Evolutionary conservation across 768 basidiomycete genomes (phyloP), one percentile per base, ranked within the genome.

Genomic region (Lyophyllum atratum): DNA sequence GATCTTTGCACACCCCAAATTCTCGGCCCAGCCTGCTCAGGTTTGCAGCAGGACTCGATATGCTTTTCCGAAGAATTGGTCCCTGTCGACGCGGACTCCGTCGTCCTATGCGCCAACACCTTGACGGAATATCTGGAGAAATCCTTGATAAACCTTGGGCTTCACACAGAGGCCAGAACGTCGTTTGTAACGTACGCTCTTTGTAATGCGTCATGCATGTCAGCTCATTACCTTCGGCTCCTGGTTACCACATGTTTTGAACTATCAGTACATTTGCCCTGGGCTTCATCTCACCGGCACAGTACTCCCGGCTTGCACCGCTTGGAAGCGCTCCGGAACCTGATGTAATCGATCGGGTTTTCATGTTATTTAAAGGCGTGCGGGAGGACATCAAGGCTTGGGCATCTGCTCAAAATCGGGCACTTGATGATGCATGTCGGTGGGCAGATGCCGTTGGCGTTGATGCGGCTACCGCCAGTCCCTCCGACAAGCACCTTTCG

Each of bases 331-430:
- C 52, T 1, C 82, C 82, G 1, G 33, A 56, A 31, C 80, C 81
- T 14, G 78, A 79, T 53, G 68, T 77, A 43, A 67, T 80, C 9
- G 75, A 71, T 0, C 75, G 78, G 7, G 67, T 82, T 9, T 81
- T 82, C 60, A 80, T 82, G 79, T 60, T 81, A 2, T 83, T 80
- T 64, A 64, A 70, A 19, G 77, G 77, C 1, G 62, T 81, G 0
- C 25, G 43, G 7, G 60, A n/a, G n/a, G n/a, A 61, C 3, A 62
- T 57, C 0, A 64, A 72, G 1, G 43, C 40, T 2, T 79, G 77
- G 79, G 34, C 50, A 0, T 55, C 46, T 6, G 70, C 74, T 1
- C 53, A 10, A 4, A 40, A 47, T 28, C 57, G 64, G 3, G 66
- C 62, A 0, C 49, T 52, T 8, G 63, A 64, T 12, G 64, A 70